These are phyloP conservation scores for Epichloe coenophiala DNA, from an alignment of 2,329 filamentous ascomycete species.

Conservation along the genomic window DNA sequence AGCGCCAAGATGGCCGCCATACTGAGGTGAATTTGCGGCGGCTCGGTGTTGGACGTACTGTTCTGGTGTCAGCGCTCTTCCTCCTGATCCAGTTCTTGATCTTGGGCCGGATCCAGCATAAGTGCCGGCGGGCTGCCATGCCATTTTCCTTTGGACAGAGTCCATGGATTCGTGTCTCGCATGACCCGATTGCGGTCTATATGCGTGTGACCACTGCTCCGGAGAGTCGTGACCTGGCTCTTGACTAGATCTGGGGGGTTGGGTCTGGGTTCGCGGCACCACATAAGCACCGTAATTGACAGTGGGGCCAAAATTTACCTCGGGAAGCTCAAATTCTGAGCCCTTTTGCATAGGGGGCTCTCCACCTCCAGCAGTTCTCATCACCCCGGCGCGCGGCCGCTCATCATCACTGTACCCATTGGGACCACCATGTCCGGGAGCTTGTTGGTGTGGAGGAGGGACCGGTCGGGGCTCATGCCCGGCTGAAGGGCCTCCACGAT, in stretches of 20 bases:
- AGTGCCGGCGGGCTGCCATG: conserved; percentile 65
- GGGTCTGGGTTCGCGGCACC: conserved; percentile 18
- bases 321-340: conserved; percentile 46
- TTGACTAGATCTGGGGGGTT: conserved; percentile 10
- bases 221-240: conserved; percentile 21
- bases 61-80: conserved; percentile 54
- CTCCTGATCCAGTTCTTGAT: not conserved
- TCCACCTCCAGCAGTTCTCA: conserved; percentile 60
- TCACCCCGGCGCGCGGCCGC: conserved; percentile 61
- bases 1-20: conserved; percentile 44
- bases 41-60: conserved; percentile 74
- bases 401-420: conserved; percentile 36
- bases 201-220: conserved; percentile 10
- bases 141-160: conserved; percentile 48
- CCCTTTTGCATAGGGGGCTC: conserved; percentile 16
- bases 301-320: conserved; percentile 78
- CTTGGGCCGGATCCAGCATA: conserved; percentile 28
- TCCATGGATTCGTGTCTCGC: conserved; percentile 36
- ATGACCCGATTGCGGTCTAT: conserved; percentile 19
- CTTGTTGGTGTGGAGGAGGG: conserved; percentile 11
- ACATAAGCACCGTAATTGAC: conserved; percentile 41
- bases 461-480: conserved; percentile 6
- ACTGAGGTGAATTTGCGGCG: conserved; percentile 38
- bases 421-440: conserved; percentile 38
- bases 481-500: conserved; percentile 9